Base-by-base conservation (phyloP, 2,329 filamentous ascomycete genomes). In the Penicillium sp. region DNA sequence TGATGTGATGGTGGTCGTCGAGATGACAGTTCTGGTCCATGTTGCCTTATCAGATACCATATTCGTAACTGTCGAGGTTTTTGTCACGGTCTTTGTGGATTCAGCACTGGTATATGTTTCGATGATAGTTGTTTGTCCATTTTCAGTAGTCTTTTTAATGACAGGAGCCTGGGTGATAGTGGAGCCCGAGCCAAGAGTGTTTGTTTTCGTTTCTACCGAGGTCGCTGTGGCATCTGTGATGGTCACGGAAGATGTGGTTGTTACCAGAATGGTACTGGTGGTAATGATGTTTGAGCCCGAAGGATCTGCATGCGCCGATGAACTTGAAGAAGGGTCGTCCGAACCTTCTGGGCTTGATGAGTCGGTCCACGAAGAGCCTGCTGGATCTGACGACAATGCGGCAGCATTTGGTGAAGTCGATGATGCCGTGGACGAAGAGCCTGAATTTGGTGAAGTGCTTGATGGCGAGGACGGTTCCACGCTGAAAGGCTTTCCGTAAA, bases 401-500 rank as follows among this genome's bases (percentile, higher is more conserved):
- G 35, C 16, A 19, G n/a, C 16, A 16, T 16, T 7, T 10, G 33
- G 13, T 37, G 33, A 37, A n/a, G 14, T n/a, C 33, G 33, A n/a
- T 37, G 33, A 35, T 14, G 11, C 13, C 14, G 31, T 44, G 19
- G 35, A 27, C 4, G 55, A 14, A 26, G 55, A 42, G 10, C 51
- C 51, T 11, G 54, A 13, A 42, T 42, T 19, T 42, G 39, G 10
- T 6, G 39, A 42, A 22, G 52, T 49, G 19, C 68, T 22, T 11
- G 19, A 22, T 4, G 39, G 19, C n/a, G 19, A 21, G 13, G 29
- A 13, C 7, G 46, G 27, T 19, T 22, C 27, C 8, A 70, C 66
- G 3, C 58, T 58, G 54, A 79, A 79, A 0, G 77, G 76, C 51
- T 70, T 67, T 1, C 71, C 68, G 51, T 70, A 64, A 13, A 79